Evolutionary conservation across 2,329 filamentous ascomycete species (phyloP).

Genomic region (Fusarium humuli): DNA sequence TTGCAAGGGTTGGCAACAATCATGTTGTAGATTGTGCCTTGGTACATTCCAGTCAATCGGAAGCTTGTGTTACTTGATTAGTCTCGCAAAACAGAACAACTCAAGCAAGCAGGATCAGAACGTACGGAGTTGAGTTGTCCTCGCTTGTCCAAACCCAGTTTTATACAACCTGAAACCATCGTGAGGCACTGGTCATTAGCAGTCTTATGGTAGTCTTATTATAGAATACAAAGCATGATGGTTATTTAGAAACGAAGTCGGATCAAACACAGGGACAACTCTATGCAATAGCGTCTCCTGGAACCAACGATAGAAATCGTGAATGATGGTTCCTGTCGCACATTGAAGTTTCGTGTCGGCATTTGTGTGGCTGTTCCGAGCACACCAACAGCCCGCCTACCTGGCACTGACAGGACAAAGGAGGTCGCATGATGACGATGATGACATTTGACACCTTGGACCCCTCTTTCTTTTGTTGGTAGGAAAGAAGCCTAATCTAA

Average conservation of each 20-base stretch:
- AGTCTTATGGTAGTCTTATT: not conserved
- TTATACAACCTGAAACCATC: slow-evolving; percentile 1
- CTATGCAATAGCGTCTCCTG: not conserved
- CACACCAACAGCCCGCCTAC: slow-evolving; percentile 10
- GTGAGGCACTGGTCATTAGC: not conserved
- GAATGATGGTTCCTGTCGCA: slow-evolving; percentile 21
- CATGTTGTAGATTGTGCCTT: not conserved
- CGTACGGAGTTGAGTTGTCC: not conserved
- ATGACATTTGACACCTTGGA: slow-evolving; percentile 40
- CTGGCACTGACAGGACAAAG: slow-evolving; percentile 15
- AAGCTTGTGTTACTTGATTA: not conserved
- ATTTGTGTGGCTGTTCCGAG: slow-evolving; percentile 34
- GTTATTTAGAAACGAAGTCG: not conserved
- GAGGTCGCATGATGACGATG: slow-evolving; percentile 38
- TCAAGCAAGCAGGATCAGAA: not conserved
- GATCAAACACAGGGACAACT: not conserved
- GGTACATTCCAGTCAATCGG: slow-evolving; percentile 7
- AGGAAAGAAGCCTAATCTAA: not conserved
- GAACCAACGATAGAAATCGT: not conserved
- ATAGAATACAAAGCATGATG: not conserved
- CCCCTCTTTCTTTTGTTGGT: slow-evolving; percentile 20
- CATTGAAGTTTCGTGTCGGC: slow-evolving; percentile 30
- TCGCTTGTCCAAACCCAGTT: not conserved
- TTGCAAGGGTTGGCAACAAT: slow-evolving; percentile 1
- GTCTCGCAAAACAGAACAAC: not conserved